Evolutionary conservation across 306 rosid genomes (phyloP), one percentile per base, ranked within the genome.

Genomic region (Lathyrus oleraceus): DNA sequence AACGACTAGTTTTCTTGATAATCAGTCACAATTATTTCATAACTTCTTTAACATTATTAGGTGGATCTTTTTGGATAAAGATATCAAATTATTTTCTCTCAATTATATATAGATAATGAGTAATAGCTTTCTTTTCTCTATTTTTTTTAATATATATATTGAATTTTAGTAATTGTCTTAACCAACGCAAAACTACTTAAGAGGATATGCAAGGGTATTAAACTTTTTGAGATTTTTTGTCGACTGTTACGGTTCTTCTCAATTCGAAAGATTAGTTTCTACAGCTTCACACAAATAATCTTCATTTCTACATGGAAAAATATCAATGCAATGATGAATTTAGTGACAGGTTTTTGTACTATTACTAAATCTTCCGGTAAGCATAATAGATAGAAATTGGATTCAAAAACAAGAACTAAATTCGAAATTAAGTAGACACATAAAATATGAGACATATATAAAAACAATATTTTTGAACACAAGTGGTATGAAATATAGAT

Each of bases 1-100:
- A 61, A 65, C 83, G 43, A 68, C 70, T 78, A 68, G 83, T 72
- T 43, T 64, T 68, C 73, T 60, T 61, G 80, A 83, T 45, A 79
- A 83, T 51, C 76, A 82, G 71, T 68, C 77, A 73, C 39, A 75
- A 58, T 32, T 61, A 79, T 82, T 73, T 51, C 10, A 15, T 62
- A 64, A 75, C 45, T 70, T 75, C 79, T 75, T 67, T 44, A 43
- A 16, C 69, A 16, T 36, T n/a, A 38, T 9, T 42, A 49, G 62
- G 40, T 58, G 52, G 15, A 68, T 62, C 20, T 52, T 40, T 12
- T 47, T 35, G 75, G 79, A 74, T 64, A 81, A 56, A 40, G 35
- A 25, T 25, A 23, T 25, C 0, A 12, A 56, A 25, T 25, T 56
- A 56, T 56, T 56, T 54, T 23, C 10, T 23, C 10, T 14, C 3